phyloP scores from a whole-genome alignment of 768 basidiomycete species.

The Mycena vulgaris region DNA sequence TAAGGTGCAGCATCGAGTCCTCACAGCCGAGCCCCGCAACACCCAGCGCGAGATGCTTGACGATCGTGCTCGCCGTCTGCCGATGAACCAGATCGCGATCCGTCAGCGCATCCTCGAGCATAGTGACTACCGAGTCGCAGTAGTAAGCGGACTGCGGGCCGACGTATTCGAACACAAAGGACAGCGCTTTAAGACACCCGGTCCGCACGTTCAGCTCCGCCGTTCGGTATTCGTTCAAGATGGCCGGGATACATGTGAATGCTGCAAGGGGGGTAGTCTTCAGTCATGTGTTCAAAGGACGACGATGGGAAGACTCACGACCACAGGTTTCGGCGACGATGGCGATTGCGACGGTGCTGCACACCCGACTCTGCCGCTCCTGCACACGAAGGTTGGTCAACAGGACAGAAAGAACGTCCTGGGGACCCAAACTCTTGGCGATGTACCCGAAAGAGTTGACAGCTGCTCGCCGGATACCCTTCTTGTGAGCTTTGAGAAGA shows the following conservation, averaged over 20 bases:
- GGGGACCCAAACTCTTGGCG: constrained; percentile 98
- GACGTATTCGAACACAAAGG: constrained; percentile 99
- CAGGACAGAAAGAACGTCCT: constrained; percentile 96
- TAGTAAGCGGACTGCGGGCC: constrained; percentile 98
- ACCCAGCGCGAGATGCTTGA: constrained; percentile 97
- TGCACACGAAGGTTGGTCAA: constrained; percentile 98
- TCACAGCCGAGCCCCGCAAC: constrained; percentile 98
- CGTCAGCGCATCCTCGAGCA: constrained; percentile 98
- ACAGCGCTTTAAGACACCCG: constrained; percentile 97
- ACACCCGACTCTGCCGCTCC: constrained; percentile 98
- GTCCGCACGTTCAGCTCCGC: constrained; percentile 99
- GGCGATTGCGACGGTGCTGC: constrained; percentile 97
- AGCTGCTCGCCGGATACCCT: constrained; percentile 97
- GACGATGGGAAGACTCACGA: constrained; percentile 59
- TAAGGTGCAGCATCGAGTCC: constrained; percentile 96
- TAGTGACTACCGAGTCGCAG: constrained; percentile 96
- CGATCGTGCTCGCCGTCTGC: constrained; percentile 98
- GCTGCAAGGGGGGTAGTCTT: constrained; percentile 56
- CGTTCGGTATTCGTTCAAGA: constrained; percentile 98
- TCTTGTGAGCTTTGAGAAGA: constrained; percentile 98
- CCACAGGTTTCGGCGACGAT: constrained; percentile 96
- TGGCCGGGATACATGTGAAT: constrained; percentile 99
- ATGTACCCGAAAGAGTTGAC: constrained; percentile 99
- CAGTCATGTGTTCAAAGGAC: constrained; percentile 16
- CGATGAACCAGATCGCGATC: constrained; percentile 99